Evolutionary conservation across 2,329 filamentous ascomycete genomes (phyloP).

Genomic region (Fusarium citri): DNA sequence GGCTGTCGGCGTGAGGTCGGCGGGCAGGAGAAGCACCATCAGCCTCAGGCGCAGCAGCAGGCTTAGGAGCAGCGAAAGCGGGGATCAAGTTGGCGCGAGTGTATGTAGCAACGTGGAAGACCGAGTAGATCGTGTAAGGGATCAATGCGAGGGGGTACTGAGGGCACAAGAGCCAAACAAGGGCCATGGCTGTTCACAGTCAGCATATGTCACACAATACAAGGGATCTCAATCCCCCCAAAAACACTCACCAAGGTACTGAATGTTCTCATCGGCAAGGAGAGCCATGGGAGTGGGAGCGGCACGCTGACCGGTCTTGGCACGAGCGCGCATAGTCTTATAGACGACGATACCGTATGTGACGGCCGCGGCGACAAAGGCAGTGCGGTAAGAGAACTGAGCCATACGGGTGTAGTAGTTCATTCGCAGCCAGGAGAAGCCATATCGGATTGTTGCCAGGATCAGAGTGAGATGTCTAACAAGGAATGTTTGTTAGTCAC

Average conservation of each 20-base stretch:
- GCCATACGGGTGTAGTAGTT: conserved; percentile 85
- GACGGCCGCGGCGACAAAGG: conserved; percentile 87
- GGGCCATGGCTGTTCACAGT: conserved; percentile 77
- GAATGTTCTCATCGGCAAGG: conserved; percentile 92
- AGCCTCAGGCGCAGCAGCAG: conserved; percentile 63
- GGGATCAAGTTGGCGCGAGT: conserved; percentile 93
- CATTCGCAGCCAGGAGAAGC: conserved; percentile 87
- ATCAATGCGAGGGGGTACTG: conserved; percentile 92
- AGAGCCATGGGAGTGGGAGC: conserved; percentile 72
- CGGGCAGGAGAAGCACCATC: conserved; percentile 62
- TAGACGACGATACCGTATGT: conserved; percentile 99
- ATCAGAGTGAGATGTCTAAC: conserved; percentile 86
- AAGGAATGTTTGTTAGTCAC: conserved; percentile 29
- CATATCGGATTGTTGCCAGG: conserved; percentile 83
- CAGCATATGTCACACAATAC: background rate
- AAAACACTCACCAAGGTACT: conserved; percentile 83
- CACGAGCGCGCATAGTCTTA: conserved; percentile 91
- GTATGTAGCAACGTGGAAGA: conserved; percentile 99
- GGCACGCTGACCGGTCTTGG: conserved; percentile 76
- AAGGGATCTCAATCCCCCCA: background rate
- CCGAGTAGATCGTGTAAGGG: conserved; percentile 94
- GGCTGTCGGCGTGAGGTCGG: conserved; percentile 61
- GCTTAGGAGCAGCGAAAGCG: conserved; percentile 76
- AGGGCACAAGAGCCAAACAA: conserved; percentile 92
- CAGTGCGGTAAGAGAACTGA: conserved; percentile 85